A percentile compares a stretch with the other conserved stretches of the same genome.
These are phyloP conservation scores for Fusarium phyllophilum DNA, from an alignment of 2,329 filamentous ascomycete species.

Conservation along the genomic window DNA sequence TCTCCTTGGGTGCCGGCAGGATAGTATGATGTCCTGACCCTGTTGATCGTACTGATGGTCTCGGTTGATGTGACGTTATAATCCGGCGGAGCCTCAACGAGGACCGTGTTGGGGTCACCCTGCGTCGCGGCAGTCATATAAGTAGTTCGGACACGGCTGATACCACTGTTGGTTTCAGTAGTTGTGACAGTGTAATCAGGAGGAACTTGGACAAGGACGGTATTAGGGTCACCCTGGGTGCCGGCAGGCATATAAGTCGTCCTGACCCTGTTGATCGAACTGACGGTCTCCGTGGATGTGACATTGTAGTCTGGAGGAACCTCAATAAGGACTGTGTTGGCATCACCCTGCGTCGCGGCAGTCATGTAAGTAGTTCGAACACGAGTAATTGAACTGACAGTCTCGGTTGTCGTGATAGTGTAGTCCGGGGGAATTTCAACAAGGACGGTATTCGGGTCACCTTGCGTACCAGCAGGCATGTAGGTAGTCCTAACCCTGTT, in stretches of 20 bases:
- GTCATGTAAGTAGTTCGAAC: background rate
- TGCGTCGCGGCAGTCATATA: background rate
- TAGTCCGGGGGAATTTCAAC: conserved; percentile 7
- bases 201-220: background rate
- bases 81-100: background rate
- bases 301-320: background rate
- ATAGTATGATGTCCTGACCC: conserved; percentile 3
- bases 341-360: background rate
- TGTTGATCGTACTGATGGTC: background rate
- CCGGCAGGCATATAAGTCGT: background rate
- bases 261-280: background rate
- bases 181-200: background rate
- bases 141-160: background rate
- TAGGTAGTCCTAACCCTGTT: conserved; percentile 1
- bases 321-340: background rate
- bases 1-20: conserved; percentile 3
- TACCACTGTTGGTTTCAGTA: background rate
- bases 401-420: conserved; percentile 3
- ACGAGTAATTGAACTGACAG: conserved; percentile 1
- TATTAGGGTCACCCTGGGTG: background rate
- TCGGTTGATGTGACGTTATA: background rate
- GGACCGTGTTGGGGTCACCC: background rate
- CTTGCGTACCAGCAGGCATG: background rate
- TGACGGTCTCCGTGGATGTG: background rate
- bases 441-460: conserved; percentile 5